A percentile compares a stretch with the other conserved stretches of the same genome.
These are phyloP conservation scores for Stagonosporopsis cucurbitacearum DNA, from an alignment of 2,329 filamentous ascomycete genomes.

Conservation along the genomic window DNA sequence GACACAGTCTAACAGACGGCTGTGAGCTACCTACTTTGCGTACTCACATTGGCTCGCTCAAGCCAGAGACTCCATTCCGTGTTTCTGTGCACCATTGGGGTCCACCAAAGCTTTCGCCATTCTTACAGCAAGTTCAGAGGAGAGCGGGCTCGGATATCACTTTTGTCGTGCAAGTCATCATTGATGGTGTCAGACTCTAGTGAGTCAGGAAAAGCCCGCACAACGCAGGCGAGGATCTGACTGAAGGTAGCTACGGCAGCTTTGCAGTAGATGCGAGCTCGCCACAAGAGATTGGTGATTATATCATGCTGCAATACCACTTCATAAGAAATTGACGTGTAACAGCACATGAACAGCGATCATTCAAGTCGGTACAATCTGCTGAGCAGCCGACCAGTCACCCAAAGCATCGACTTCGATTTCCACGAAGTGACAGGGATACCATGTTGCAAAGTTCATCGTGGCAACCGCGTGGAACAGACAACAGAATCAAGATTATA, in stretches of 20 bases:
- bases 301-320: neutral
- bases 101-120: constrained; percentile 30
- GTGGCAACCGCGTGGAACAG: constrained; percentile 74
- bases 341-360: constrained; percentile 37
- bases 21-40: constrained; percentile 39
- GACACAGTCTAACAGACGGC: constrained; percentile 29
- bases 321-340: neutral
- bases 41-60: constrained; percentile 39
- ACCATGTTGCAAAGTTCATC: constrained; percentile 68
- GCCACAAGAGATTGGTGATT: constrained; percentile 43
- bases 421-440: constrained; percentile 74
- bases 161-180: constrained; percentile 37
- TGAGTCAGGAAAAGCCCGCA: constrained; percentile 19
- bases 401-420: constrained; percentile 62
- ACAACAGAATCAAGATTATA: constrained; percentile 77
- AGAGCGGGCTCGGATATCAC: constrained; percentile 36
- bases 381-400: constrained; percentile 59
- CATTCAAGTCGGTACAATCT: constrained; percentile 30
- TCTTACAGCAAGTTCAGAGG: constrained; percentile 35
- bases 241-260: constrained; percentile 33
- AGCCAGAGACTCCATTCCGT: constrained; percentile 39
- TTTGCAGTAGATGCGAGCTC: constrained; percentile 36
- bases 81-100: constrained; percentile 48
- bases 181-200: constrained; percentile 41
- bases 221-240: constrained; percentile 33